These are phyloP conservation scores for Grosmannia penicillata DNA, from an alignment of 2,329 filamentous ascomycete species.

Conservation along the genomic window DNA sequence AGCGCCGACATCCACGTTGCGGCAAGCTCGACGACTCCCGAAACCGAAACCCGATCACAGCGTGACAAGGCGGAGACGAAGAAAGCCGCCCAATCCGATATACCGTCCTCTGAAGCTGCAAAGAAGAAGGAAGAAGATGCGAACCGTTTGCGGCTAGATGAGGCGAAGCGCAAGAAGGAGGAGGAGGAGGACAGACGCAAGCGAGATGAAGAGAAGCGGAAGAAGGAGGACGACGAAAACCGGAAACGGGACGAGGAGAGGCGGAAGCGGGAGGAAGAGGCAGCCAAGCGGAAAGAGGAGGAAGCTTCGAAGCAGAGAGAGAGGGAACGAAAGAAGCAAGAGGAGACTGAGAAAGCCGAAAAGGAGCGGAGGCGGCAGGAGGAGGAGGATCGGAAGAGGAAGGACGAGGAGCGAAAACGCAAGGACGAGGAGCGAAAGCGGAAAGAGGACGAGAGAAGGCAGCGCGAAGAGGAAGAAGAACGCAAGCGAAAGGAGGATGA, in stretches of 20 bases:
- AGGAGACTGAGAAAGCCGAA: conserved; percentile 16
- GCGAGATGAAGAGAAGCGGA: conserved; percentile 19
- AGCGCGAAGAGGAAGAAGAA: conserved; percentile 18
- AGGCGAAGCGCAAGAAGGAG: conserved; percentile 16
- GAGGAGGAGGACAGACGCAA: conserved; percentile 20
- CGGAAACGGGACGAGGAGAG: conserved; percentile 15
- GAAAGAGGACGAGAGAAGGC: conserved; percentile 17
- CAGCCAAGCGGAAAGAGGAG: conserved; percentile 19
- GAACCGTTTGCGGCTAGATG: conserved; percentile 12
- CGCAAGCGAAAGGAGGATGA: conserved; percentile 17
- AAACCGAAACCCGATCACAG: conserved; percentile 3
- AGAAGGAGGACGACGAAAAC: conserved; percentile 13
- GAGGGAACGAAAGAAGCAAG: conserved; percentile 18
- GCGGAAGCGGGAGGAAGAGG: conserved; percentile 20
- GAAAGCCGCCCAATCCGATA: conserved; percentile 14
- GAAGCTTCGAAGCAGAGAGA: conserved; percentile 16
- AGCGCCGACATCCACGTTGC: conserved; percentile 7
- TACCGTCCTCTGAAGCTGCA: conserved; percentile 9
- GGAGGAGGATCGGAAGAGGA: conserved; percentile 14
- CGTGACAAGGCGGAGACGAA: conserved; percentile 16
- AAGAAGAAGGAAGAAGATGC: conserved; percentile 21
- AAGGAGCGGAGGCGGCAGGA: conserved; percentile 16
- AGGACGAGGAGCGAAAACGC: conserved; percentile 18
- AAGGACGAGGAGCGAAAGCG: conserved; percentile 18
- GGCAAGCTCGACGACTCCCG: background rate